A percentile compares a stretch with the other conserved stretches of the same genome.
phyloP scores from a whole-genome alignment of 1,284 basidiomycete genomes.

The Rhizoctonia solani region DNA sequence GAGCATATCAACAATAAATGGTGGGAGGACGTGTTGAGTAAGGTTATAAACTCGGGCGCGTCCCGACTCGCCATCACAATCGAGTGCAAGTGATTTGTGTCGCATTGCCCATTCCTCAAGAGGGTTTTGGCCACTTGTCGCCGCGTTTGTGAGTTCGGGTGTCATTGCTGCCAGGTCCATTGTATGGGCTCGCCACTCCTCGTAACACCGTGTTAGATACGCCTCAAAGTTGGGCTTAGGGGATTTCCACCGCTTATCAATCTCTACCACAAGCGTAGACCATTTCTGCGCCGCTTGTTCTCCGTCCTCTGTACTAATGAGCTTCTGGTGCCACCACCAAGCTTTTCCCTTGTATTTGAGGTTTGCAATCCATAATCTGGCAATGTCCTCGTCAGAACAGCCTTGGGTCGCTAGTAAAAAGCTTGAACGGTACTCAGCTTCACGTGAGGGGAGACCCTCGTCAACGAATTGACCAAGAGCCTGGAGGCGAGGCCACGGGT shows the following conservation, averaged over 20 bases:
- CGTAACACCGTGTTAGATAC: not conserved
- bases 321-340: conserved; percentile 3
- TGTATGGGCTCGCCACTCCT: not conserved
- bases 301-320: not conserved
- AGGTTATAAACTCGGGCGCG: not conserved
- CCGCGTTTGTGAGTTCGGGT: not conserved
- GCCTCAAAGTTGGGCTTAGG: not conserved
- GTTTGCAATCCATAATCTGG: not conserved
- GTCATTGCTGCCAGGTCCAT: not conserved
- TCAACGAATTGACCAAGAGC: not conserved
- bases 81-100: not conserved
- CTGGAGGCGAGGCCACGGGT: too few relatives aligned
- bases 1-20: not conserved
- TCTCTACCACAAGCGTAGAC: not conserved
- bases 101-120: not conserved
- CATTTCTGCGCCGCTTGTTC: not conserved
- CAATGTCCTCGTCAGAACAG: not conserved
- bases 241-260: not conserved
- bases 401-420: not conserved
- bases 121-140: not conserved
- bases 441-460: not conserved
- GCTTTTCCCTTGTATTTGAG: not conserved
- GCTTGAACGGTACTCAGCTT: conserved; percentile 24
- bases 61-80: not conserved
- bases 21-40: not conserved